Percentiles rank a stretch among this genome's conserved stretches.
phyloP scores from a whole-genome alignment of 2,329 filamentous ascomycete species.

The Fusarium pilosicola region DNA sequence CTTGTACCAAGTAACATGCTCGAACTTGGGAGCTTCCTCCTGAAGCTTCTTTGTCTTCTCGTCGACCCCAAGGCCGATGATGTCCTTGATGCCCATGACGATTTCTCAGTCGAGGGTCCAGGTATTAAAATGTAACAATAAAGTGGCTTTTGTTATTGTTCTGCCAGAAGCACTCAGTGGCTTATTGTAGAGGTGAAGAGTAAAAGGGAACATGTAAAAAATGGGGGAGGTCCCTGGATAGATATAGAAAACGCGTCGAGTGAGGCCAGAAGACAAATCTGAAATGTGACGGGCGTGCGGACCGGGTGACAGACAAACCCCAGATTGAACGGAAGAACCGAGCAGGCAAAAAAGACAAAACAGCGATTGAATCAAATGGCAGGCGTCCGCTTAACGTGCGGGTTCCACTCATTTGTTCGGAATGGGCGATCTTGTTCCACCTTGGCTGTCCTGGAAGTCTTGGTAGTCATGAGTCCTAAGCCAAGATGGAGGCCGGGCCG shows the following conservation, averaged over 20 bases:
- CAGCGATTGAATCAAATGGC: not conserved
- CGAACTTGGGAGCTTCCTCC: slow-evolving; percentile 60
- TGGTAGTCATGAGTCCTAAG: slow-evolving; percentile 11
- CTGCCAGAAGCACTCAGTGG: not conserved
- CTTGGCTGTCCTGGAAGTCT: slow-evolving; percentile 31
- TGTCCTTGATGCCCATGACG: slow-evolving; percentile 24
- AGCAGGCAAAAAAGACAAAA: slow-evolving; percentile 18
- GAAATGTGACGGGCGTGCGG: slow-evolving; percentile 16
- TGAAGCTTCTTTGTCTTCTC: slow-evolving; percentile 39
- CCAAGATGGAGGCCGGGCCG: slow-evolving; percentile 22
- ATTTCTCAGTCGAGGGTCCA: not conserved
- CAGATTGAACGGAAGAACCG: slow-evolving; percentile 14
- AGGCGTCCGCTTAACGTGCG: not conserved
- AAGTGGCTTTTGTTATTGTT: not conserved
- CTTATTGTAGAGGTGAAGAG: not conserved
- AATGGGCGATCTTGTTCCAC: slow-evolving; percentile 26
- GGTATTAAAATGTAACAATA: not conserved
- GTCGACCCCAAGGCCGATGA: slow-evolving; percentile 20
- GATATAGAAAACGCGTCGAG: slow-evolving; percentile 16
- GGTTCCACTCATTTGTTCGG: slow-evolving; percentile 14
- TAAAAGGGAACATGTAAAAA: not conserved
- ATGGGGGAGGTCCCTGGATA: slow-evolving; percentile 1
- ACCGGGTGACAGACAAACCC: slow-evolving; percentile 20
- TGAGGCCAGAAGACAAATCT: not conserved
- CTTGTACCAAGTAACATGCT: slow-evolving; percentile 65